Evolutionary conservation across 495 filamentous ascomycete species (phyloP).

Genomic region (Podospora anserina): DNA sequence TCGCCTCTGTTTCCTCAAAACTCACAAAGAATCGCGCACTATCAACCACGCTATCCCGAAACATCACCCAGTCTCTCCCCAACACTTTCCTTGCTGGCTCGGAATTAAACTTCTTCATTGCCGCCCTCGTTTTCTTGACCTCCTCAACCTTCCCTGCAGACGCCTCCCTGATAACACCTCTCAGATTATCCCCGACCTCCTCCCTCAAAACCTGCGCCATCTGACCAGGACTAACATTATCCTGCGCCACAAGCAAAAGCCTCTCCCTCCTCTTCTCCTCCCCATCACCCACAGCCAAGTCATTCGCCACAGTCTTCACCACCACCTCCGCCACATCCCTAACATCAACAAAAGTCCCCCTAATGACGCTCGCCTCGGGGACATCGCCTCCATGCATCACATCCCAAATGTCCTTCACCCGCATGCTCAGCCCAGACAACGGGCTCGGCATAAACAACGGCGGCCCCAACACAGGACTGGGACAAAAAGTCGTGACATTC

Average conservation of each 20-base stretch:
- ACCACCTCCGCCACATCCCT: constrained; percentile 38
- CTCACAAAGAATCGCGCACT: constrained; percentile 26
- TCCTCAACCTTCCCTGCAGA: constrained; percentile 26
- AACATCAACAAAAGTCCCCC: constrained; percentile 34
- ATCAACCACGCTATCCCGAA: constrained; percentile 34
- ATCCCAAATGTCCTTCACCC: constrained; percentile 28
- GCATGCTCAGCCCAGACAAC: constrained; percentile 27
- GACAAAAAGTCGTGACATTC: constrained; percentile 9
- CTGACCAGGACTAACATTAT: constrained; percentile 28
- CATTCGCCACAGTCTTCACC: constrained; percentile 26
- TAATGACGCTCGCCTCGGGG: constrained; percentile 27
- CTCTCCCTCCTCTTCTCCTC: constrained; percentile 23
- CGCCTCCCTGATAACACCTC: constrained; percentile 23
- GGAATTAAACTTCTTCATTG: constrained; percentile 22
- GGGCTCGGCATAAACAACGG: constrained; percentile 29
- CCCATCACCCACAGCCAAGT: background rate
- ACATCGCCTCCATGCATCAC: constrained; percentile 28
- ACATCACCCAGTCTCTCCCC: constrained; percentile 35
- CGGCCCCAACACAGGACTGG: constrained; percentile 33
- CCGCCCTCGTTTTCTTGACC: constrained; percentile 20
- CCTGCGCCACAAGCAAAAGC: constrained; percentile 24
- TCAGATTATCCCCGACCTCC: constrained; percentile 29
- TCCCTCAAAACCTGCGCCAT: constrained; percentile 33
- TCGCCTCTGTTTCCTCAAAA: background rate
- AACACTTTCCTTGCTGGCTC: constrained; percentile 21